Conservation (phyloP, 768 basidiomycete genomes). For the Bullera alba region DNA sequence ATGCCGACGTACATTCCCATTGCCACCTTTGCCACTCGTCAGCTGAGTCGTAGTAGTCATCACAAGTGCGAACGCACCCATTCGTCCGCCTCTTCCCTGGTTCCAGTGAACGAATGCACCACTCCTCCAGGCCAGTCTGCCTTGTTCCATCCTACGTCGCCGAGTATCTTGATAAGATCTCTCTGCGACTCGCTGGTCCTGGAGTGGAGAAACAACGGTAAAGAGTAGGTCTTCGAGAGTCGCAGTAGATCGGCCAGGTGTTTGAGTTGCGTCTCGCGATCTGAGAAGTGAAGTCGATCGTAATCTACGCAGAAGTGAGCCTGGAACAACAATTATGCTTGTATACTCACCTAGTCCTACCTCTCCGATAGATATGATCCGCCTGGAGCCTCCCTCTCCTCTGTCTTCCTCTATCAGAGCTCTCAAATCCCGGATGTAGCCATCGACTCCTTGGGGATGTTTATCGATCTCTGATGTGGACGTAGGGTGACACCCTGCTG, state of each 20-base stretch:
- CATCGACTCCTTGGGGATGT: conserved; percentile 54
- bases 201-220: conserved; percentile 76
- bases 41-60: neutral
- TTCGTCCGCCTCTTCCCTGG: conserved; percentile 57
- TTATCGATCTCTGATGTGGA: conserved; percentile 62
- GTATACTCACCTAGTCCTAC: conserved; percentile 61
- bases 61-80: conserved; percentile 50
- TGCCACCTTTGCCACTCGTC: conserved; percentile 52
- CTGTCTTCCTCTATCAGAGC: conserved; percentile 51
- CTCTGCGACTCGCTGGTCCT: conserved; percentile 58
- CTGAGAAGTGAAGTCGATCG: conserved; percentile 63
- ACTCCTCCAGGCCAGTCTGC: conserved; percentile 61
- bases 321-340: neutral
- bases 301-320: conserved; percentile 53
- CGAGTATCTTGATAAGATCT: conserved; percentile 62
- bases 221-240: conserved; percentile 62
- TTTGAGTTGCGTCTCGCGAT: conserved; percentile 56
- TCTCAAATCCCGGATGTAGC: conserved; percentile 59
- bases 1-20: conserved; percentile 69
- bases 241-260: conserved; percentile 63
- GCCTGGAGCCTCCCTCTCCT: conserved; percentile 46
- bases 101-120: conserved; percentile 76
- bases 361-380: conserved; percentile 69
- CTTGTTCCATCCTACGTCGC: conserved; percentile 61
- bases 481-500: conserved; percentile 74